These are phyloP conservation scores for Amanita bisporigera DNA, from an alignment of 1,284 basidiomycete genomes.

Conservation along the genomic window DNA sequence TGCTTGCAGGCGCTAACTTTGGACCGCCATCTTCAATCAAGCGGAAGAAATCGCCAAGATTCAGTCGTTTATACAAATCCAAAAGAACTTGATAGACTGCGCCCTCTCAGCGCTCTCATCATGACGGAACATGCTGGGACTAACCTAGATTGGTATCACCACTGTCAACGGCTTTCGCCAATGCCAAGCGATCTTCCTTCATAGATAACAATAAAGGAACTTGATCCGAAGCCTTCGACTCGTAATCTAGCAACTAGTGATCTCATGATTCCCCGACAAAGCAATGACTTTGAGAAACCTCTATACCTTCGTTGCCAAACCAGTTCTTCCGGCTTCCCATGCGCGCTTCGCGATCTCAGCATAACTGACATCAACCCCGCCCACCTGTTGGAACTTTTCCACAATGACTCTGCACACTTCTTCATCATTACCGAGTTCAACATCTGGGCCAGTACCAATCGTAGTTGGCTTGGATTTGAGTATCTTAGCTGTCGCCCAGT, in stretches of 20 bases:
- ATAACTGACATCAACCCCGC: constrained; percentile 81
- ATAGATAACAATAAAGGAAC: constrained; percentile 92
- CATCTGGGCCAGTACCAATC: constrained; percentile 57
- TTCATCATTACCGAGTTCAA: constrained; percentile 70
- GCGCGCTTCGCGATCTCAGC: constrained; percentile 95
- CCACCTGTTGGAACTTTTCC: constrained; percentile 80
- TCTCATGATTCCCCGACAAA: not conserved
- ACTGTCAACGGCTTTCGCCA: constrained; percentile 91
- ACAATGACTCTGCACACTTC: constrained; percentile 84
- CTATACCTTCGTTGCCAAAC: constrained; percentile 86
- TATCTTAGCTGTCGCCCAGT: constrained; percentile 97
- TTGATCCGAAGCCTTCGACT: constrained; percentile 89
- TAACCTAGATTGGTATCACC: constrained; percentile 94
- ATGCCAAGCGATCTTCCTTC: constrained; percentile 91
- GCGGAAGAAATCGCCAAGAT: constrained; percentile 93
- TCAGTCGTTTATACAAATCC: constrained; percentile 81
- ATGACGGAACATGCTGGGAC: constrained; percentile 25
- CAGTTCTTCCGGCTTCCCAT: constrained; percentile 88
- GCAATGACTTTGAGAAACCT: not conserved
- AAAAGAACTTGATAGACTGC: constrained; percentile 91
- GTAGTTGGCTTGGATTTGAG: constrained; percentile 65
- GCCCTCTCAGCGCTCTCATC: not conserved
- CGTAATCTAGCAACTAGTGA: constrained; percentile 88
- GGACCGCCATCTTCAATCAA: constrained; percentile 90
- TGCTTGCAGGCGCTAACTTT: constrained; percentile 73